phyloP scores from a whole-genome alignment of 352 stramenopile species.

The Phytophthora sojae region DNA sequence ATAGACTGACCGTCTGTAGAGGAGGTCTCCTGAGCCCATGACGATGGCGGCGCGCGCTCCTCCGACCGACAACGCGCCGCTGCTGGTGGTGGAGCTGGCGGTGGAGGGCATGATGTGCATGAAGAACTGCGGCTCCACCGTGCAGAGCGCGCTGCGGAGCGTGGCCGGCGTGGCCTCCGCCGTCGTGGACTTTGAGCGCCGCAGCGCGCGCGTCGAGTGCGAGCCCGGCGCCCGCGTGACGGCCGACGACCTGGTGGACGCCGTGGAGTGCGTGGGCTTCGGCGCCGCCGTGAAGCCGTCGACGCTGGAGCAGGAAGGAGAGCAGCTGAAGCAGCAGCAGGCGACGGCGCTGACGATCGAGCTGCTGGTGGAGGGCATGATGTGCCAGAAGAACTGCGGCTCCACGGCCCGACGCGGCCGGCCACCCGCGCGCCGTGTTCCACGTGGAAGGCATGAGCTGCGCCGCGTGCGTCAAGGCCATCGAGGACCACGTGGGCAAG shows the following conservation, averaged over 20 bases:
- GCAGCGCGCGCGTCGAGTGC: slow-evolving; percentile 64
- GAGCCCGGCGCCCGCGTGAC: slow-evolving; percentile 50
- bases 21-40: neutral
- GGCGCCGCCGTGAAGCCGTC: slow-evolving; percentile 55
- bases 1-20: neutral
- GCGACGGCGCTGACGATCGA: slow-evolving; percentile 38
- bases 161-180: slow-evolving; percentile 78
- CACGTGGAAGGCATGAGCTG: slow-evolving; percentile 89
- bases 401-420: slow-evolving; percentile 56
- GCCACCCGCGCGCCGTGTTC: slow-evolving; percentile 80
- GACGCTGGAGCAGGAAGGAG: neutral
- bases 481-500: slow-evolving; percentile 81
- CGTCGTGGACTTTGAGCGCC: slow-evolving; percentile 68
- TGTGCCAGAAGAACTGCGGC: slow-evolving; percentile 97
- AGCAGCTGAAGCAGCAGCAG: neutral
- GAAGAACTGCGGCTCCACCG: slow-evolving; percentile 95
- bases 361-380: slow-evolving; percentile 93
- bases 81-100: slow-evolving; percentile 60
- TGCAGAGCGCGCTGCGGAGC: slow-evolving; percentile 74
- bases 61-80: neutral
- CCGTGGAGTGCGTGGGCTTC: slow-evolving; percentile 84
- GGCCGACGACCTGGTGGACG: slow-evolving; percentile 69
- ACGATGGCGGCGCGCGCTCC: slow-evolving; percentile 9
- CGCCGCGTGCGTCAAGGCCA: slow-evolving; percentile 87
- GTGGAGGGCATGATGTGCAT: slow-evolving; percentile 96